Evolutionary conservation across 106 monocot genomes (phyloP).

Genomic region (Hemerocallis citrina): DNA sequence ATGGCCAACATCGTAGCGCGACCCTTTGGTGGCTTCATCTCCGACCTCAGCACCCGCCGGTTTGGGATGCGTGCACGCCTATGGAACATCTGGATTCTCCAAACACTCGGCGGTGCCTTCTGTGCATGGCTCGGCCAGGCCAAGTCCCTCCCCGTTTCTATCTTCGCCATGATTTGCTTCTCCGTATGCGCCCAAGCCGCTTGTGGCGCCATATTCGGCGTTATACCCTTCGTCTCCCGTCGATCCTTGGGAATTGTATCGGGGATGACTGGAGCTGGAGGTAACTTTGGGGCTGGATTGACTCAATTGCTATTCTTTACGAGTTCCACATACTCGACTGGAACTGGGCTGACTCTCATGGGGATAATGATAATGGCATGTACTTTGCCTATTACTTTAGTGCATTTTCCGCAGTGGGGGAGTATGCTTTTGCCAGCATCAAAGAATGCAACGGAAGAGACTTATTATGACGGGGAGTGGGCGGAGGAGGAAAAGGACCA

Average conservation of each 20-base stretch:
- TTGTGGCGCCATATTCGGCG: constrained; percentile 7
- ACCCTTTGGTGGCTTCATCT: constrained; percentile 5
- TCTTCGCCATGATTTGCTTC: constrained; percentile 14
- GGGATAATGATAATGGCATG: constrained; percentile 6
- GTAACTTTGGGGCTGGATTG: constrained; percentile 8
- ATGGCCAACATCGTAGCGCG: constrained; percentile 10
- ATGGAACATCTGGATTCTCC: constrained; percentile 7
- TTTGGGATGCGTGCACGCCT: constrained; percentile 9
- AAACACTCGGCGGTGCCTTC: constrained; percentile 2
- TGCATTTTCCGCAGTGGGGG: constrained; percentile 14
- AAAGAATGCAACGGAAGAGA: neutral
- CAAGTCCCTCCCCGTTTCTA: constrained; percentile 4
- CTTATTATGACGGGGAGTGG: neutral
- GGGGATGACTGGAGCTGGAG: constrained; percentile 10
- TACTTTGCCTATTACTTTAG: neutral
- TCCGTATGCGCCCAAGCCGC: constrained; percentile 7
- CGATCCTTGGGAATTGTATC: constrained; percentile 1
- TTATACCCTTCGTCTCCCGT: constrained; percentile 8
- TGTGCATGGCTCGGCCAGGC: constrained; percentile 8
- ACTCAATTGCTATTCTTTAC: constrained; percentile 7
- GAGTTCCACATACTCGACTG: constrained; percentile 3
- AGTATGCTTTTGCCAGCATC: constrained; percentile 9
- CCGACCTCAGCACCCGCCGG: neutral
- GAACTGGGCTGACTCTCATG: constrained; percentile 8
- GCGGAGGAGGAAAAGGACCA: constrained; percentile 7